Evolutionary conservation across 805 yeast genomes (phyloP).

Genomic region (Wickerhamiella occidentalis): DNA sequence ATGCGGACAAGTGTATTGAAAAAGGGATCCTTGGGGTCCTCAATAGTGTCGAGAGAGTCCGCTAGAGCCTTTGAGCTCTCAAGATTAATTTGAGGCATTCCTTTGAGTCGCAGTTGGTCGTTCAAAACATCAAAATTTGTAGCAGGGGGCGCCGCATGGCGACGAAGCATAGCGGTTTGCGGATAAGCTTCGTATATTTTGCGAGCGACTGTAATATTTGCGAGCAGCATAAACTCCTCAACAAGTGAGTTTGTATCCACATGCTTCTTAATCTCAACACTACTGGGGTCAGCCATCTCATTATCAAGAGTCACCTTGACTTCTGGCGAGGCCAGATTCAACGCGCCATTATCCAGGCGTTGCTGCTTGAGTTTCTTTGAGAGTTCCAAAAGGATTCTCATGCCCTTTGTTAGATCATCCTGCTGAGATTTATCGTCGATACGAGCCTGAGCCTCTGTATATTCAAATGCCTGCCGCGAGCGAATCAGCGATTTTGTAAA

Average conservation of each 20-base stretch:
- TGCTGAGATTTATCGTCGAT: conserved; percentile 66
- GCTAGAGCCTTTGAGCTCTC: conserved; percentile 88
- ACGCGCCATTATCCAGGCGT: conserved; percentile 88
- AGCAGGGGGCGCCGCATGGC: conserved; percentile 96
- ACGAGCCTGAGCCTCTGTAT: conserved; percentile 82
- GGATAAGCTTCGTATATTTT: conserved; percentile 89
- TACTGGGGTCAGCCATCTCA: conserved; percentile 93
- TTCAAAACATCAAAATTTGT: conserved; percentile 82
- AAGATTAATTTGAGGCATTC: conserved; percentile 59
- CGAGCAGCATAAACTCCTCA: conserved; percentile 96
- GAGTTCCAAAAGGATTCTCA: conserved; percentile 67
- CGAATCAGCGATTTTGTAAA: conserved; percentile 80
- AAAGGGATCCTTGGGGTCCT: conserved; percentile 71
- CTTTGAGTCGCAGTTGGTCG: conserved; percentile 75
- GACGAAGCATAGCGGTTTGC: conserved; percentile 95
- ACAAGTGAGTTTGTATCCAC: conserved; percentile 90
- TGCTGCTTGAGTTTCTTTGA: conserved; percentile 76
- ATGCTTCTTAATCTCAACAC: conserved; percentile 79
- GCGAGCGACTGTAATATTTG: conserved; percentile 89
- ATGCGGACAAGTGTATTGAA: conserved; percentile 89
- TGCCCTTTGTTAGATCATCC: conserved; percentile 80
- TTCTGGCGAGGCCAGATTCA: conserved; percentile 94
- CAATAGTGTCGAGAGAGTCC: conserved; percentile 81
- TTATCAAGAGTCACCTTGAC: conserved; percentile 95
- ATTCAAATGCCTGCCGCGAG: conserved; percentile 89